A percentile compares a stretch with the other conserved stretches of the same genome.
Conservation (phyloP, 148 eudicot genomes). For the Chenopodium album region DNA sequence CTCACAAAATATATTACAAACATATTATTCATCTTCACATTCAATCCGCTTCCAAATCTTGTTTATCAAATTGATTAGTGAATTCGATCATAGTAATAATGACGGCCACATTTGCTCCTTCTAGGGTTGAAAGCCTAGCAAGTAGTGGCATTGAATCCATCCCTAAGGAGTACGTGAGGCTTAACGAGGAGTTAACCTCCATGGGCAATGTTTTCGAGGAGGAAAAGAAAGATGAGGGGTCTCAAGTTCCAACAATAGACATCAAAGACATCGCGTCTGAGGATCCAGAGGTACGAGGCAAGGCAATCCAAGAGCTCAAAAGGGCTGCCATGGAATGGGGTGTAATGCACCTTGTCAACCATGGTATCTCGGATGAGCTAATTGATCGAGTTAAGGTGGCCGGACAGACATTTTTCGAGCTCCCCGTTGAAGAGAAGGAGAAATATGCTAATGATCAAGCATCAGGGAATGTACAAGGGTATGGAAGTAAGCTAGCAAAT, state of each 20-base stretch:
- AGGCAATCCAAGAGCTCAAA: constrained; percentile 51
- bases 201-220: constrained; percentile 69
- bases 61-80: background rate
- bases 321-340: constrained; percentile 85
- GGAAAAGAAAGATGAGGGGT: constrained; percentile 60
- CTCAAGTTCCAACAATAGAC: constrained; percentile 73
- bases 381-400: constrained; percentile 57
- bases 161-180: constrained; percentile 83
- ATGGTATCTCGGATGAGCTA: constrained; percentile 66
- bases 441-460: constrained; percentile 85
- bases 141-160: constrained; percentile 68
- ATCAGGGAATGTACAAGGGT: constrained; percentile 82
- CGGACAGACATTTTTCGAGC: constrained; percentile 65
- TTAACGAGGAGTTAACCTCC: constrained; percentile 64
- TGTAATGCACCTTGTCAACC: constrained; percentile 86
- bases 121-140: constrained; percentile 72
- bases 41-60: background rate
- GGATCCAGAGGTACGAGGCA: constrained; percentile 49
- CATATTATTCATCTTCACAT: background rate
- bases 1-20: background rate
- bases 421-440: constrained; percentile 84
- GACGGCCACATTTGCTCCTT: constrained; percentile 26
- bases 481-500: constrained; percentile 90
- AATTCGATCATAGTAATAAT: constrained; percentile 10
- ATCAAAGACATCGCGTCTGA: constrained; percentile 49